Evolutionary conservation across 2,329 filamentous ascomycete genomes (phyloP), one percentile per base, ranked within the genome.

Genomic region (Ophiostoma quercus): DNA sequence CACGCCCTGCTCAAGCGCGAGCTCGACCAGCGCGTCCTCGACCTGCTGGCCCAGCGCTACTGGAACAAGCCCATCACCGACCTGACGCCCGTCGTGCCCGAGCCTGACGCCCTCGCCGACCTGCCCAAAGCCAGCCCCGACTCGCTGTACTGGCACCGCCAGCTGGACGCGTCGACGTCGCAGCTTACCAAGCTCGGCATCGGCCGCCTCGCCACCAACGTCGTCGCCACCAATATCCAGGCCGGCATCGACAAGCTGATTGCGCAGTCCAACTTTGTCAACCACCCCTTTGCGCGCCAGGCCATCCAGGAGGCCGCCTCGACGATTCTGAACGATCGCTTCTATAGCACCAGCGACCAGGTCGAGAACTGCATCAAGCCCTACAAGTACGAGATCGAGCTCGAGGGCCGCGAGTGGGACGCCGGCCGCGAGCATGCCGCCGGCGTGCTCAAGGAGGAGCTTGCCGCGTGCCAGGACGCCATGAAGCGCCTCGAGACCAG

Each of bases 361-460:
- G 92, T 99, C 0, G 95, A 99, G 79, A 98, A 98, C 77, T 99
- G 94, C 77, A 96, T 99, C 80, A 99, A 99, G 79, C 95, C 96
- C 0, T 99, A 94, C 83, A 99, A 99, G 78, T 98, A 94, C 74
- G 93, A 97, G 73, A 96, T 99, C 71, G 95, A 99, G 75, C 89
- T 99, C 63, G 92, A 97, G 76, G 91, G 94, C 54, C 84, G 88
- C 8, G 96, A 99, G 78, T 99, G 95, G 95, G 79, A 84, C 3
- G 88, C 91, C 72, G 94, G 93, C 0, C 85, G 94, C 68, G 93
- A 97, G 65, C 95, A 96, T 74, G 90, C 94, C 1, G 85, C 88
- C 54, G 85, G 83, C 9, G 88, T 95, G 1, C 81, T 99, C n/a
- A 96, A 96, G 79, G 89, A 90, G 67, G 95, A 99, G 78, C 83